Evolutionary conservation across 768 basidiomycete species (phyloP), one percentile per base, ranked within the genome.

Genomic region (Boletellus sp.): DNA sequence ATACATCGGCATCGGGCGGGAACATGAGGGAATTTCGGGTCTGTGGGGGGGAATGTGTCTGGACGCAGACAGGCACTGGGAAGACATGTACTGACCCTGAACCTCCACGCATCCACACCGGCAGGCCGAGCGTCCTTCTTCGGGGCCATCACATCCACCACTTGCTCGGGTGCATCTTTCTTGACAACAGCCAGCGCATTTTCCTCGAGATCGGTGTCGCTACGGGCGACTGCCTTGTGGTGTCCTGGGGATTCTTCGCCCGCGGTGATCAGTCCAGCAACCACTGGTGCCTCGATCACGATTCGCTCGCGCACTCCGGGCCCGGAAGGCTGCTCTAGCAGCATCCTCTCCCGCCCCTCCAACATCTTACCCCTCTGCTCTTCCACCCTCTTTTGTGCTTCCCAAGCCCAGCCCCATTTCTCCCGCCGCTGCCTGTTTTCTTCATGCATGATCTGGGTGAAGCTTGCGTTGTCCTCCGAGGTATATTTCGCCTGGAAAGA

Each of bases 391-490:
- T 71, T 75, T 75, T 98, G 93, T 7, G 93, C 94, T 36, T 91
- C 87, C 84, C 87, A 99, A 2, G 94, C 96, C 96, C 96, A 99
- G 0, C 71, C 81, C 76, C 85, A 92, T 65, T 74, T 83, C 64
- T 90, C 88, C 64, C 83, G 84, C 51, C 93, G 77, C 58, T 78
- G 77, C 66, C 76, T 72, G 64, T 99, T 98, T 74, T 97, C 95
- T 47, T 87, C 83, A 51, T 93, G 83, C 47, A 99, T 71, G 51
- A 98, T 94, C 54, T 90, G 78, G 9, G 93, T 91, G 66, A 99
- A 98, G 52, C 94, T 96, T 6, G 94, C 84, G 67, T 99, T 99
- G 69, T 99, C 96, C 64, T 97, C 94, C 0, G 94, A 96, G 2
- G 96, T 98, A 66, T 91, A 96, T 37, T 79, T 79, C 0, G 90